These are phyloP conservation scores for Epichloe sylvatica DNA, from an alignment of 2,329 filamentous ascomycete genomes.

Conservation along the genomic window DNA sequence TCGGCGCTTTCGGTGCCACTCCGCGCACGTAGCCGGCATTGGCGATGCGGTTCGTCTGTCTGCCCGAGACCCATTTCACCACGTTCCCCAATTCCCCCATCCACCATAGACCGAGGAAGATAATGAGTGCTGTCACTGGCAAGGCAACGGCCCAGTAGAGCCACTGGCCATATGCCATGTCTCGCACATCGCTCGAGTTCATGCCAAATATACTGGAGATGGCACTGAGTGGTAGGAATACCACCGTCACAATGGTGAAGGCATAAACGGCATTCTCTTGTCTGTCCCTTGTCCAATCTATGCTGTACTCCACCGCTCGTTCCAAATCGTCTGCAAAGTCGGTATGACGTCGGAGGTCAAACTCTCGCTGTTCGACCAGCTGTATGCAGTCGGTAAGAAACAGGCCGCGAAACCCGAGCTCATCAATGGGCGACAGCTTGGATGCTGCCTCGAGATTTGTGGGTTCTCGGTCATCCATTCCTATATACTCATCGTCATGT, in stretches of 20 bases:
- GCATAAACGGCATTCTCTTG: slow-evolving; percentile 35
- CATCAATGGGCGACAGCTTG: slow-evolving; percentile 23
- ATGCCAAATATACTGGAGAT: slow-evolving; percentile 38
- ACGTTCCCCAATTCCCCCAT: slow-evolving; percentile 28
- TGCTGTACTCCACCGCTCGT: slow-evolving; percentile 19
- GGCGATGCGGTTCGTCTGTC: slow-evolving; percentile 1
- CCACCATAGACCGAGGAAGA: slow-evolving; percentile 26
- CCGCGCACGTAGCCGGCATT: background rate
- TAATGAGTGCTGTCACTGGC: slow-evolving; percentile 29
- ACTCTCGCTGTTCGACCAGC: slow-evolving; percentile 24
- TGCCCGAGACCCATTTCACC: slow-evolving; percentile 15
- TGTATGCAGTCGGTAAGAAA: slow-evolving; percentile 25
- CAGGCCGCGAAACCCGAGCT: slow-evolving; percentile 24
- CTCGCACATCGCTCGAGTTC: slow-evolving; percentile 36
- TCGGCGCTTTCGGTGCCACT: background rate
- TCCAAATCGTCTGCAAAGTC: slow-evolving; percentile 20
- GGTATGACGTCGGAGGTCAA: slow-evolving; percentile 17
- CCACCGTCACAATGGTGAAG: slow-evolving; percentile 35
- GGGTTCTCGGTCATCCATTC: slow-evolving; percentile 10
- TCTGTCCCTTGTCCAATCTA: slow-evolving; percentile 27
- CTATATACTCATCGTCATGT: slow-evolving; percentile 11
- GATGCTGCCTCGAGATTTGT: slow-evolving; percentile 17
- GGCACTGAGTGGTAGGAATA: slow-evolving; percentile 33
- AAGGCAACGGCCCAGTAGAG: slow-evolving; percentile 36
- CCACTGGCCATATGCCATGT: slow-evolving; percentile 35